Base-by-base conservation (phyloP, 73 alveolate genomes). In the Paramecium pentaurelia region DNA sequence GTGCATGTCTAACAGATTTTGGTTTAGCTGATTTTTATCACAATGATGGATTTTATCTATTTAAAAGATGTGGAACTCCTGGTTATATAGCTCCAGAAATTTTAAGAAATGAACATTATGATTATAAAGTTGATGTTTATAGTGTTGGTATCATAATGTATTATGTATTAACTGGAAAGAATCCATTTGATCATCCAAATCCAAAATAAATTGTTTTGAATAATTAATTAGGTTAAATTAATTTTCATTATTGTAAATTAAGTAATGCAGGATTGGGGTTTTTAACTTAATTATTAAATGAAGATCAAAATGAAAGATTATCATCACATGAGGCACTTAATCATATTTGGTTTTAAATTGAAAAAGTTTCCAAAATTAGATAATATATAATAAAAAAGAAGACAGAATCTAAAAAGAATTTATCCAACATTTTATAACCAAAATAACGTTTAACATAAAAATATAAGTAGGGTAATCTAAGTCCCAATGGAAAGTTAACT, bases 1-100 rank as follows among this genome's bases (percentile, higher is more conserved):
- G 94, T 93, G 92, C 95, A 18, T 93, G 95, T 83, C 77, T 96
- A 73, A 94, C 73, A 32, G 91, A 80, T 47, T 80, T 80, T 49
- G 91, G 91, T 1, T 80, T 80, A 42, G 47, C 91, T 27, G 91
- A 80, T 8, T 80, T 80, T 22, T 80, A 80, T 49, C 47, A 80
- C 14, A 34, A 27, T 22, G 77, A 80, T 44, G 47, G 64, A 18
- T 25, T 40, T 27, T 89, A 89, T 34, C 37, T 58, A 6, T 89
- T 60, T 89, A 71, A 71, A 73, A 68, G 88, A 47, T 89, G 88
- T 71, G 94, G 91, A 20, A 80, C 94, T 11, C 94, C 94, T 40
- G 91, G 91, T 14, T 88, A 77, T 77, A 44, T 88, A 20, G 94
- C 94, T 8, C 94, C 94, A 10, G 94, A 88, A 25, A 88, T 88